These are phyloP conservation scores for Paecilomyces variotii DNA, from an alignment of 2,329 filamentous ascomycete genomes.

Conservation along the genomic window DNA sequence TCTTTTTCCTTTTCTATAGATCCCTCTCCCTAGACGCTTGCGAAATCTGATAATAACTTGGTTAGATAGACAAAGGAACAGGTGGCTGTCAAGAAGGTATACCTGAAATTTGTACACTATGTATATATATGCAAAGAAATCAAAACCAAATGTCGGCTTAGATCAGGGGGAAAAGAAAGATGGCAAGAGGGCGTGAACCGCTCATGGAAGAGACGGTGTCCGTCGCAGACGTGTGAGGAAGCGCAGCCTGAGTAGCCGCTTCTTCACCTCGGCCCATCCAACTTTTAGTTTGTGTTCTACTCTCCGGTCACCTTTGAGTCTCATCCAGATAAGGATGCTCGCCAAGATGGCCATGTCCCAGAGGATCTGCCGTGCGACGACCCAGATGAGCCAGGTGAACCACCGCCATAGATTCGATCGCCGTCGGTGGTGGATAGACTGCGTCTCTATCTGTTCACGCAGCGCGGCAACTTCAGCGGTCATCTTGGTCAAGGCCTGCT, in stretches of 20 bases:
- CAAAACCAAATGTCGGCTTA: constrained; percentile 9
- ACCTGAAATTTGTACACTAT: not conserved
- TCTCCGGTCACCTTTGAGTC: constrained; percentile 34
- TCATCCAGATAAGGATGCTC: constrained; percentile 32
- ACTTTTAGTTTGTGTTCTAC: constrained; percentile 31
- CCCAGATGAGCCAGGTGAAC: constrained; percentile 63
- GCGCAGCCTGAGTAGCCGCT: constrained; percentile 20
- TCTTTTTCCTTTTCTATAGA: not conserved
- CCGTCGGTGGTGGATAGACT: constrained; percentile 62
- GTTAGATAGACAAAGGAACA: not conserved
- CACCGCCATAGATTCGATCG: constrained; percentile 60
- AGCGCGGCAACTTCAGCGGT: constrained; percentile 88
- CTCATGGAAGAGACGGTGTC: constrained; percentile 18
- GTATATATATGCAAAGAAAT: constrained; percentile 3
- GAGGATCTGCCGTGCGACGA: constrained; percentile 62
- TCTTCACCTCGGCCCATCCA: constrained; percentile 26
- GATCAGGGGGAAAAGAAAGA: not conserved
- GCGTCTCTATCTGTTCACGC: constrained; percentile 77
- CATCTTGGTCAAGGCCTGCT: constrained; percentile 77
- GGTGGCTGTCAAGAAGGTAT: not conserved
- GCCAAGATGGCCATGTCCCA: constrained; percentile 55
- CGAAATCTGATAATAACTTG: not conserved
- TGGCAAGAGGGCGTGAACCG: not conserved
- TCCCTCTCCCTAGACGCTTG: not conserved
- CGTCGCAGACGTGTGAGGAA: constrained; percentile 14